These are phyloP conservation scores for Exophiala viscosa DNA, from an alignment of 2,329 filamentous ascomycete species.

Conservation along the genomic window DNA sequence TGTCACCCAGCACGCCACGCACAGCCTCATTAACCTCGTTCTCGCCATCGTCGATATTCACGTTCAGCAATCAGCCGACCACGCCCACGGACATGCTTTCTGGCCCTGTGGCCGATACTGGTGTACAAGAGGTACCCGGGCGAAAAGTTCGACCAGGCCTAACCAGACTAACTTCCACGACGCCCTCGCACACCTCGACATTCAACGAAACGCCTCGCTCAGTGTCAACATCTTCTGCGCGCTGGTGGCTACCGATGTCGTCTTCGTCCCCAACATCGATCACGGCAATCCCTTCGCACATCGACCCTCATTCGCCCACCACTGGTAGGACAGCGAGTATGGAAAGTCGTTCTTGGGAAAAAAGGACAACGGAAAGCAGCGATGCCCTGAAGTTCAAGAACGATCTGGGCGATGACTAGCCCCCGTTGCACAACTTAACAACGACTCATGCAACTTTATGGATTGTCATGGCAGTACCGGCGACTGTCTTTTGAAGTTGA, in stretches of 20 bases:
- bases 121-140: not conserved
- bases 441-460: no score
- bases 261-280: no score
- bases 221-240: no score
- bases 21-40: slow-evolving; percentile 1
- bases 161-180: not conserved
- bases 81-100: not conserved
- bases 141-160: not conserved
- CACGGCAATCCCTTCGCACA: no score
- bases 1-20: not conserved
- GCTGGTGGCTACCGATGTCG: no score
- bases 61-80: not conserved
- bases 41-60: not conserved
- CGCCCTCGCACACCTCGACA: no score
- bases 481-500: no score
- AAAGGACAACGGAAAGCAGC: not conserved
- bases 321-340: not conserved
- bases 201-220: no score
- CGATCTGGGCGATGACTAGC: slow-evolving; percentile 14
- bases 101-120: not conserved
- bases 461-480: no score
- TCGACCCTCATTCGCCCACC: not conserved
- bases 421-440: no score
- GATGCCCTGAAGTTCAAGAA: slow-evolving; percentile 5
- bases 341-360: not conserved